Base-by-base conservation (phyloP, 148 eudicot species). In the Linanthus parryae region DNA sequence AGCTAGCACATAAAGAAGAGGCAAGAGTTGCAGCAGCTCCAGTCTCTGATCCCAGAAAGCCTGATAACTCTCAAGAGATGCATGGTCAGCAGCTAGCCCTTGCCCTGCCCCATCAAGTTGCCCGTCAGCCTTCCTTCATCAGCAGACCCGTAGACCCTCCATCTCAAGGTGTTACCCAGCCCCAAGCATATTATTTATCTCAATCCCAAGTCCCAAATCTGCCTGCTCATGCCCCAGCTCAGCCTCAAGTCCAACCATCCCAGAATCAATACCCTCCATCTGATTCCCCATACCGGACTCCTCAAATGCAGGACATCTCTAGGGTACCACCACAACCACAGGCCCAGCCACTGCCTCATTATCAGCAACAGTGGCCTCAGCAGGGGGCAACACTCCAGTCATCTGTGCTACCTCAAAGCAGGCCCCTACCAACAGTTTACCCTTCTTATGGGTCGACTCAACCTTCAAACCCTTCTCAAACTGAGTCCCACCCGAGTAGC, bases 1-100 rank as follows among this genome's bases (percentile, higher is more conserved):
- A 92, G 62, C 83, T 92, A 66, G 83, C 85, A 4, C 96, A 92
- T 56, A 86, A 81, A 56, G 98, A 75, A 24, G 90, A 87, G 65
- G 95, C 83, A 45, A 71, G 69, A 65, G 29, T 76, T 68, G 47
- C 80, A 18, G 17, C 35, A 15, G 49, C 70, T 22, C 73, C 81
- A 12, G 71, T 61, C 48, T 51, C 83, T 26, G 82, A 78, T 34
- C 38, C 78, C 4, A 76, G 75, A 54, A 80, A 66, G 59, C 44
- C 38, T 25, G 99, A 92, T 5, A 76, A 73, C 48, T 50, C 61
- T 16, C 69, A 85, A 17, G 95, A 82, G 44, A 31, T 56, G 24
- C 91, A 71, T 40, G 73, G 67, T 47, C 83, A 84, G 62, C 95
- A 83, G 70, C 54, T 90, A 38, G 95, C 97, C 56, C 82, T 87